Conservation (phyloP, 441 rosid species). For the Mallotus japonicus region DNA sequence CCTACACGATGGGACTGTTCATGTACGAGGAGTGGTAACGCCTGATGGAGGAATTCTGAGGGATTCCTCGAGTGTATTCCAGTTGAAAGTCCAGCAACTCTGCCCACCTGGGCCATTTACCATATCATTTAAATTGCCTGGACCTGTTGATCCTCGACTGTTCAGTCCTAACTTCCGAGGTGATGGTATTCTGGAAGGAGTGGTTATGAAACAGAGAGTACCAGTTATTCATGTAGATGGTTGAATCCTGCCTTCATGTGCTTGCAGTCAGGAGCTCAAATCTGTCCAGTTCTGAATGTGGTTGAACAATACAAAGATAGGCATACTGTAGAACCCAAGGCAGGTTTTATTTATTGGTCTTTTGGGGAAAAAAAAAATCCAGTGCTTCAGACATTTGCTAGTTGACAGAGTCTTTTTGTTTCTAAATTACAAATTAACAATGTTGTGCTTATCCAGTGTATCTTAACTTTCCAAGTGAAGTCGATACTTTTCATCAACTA, state of each 20-base stretch:
- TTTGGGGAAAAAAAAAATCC: too few relatives aligned
- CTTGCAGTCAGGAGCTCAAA: neutral
- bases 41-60: constrained; percentile 34
- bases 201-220: constrained; percentile 44
- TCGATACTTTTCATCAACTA: too few relatives aligned
- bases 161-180: constrained; percentile 41
- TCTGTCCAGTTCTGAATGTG: neutral
- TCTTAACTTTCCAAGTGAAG: too few relatives aligned
- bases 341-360: neutral
- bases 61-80: constrained; percentile 32
- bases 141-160: constrained; percentile 83
- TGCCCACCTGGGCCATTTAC: constrained; percentile 65
- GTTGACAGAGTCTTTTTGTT: neutral
- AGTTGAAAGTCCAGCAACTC: constrained; percentile 57
- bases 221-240: constrained; percentile 24
- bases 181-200: constrained; percentile 77
- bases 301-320: neutral
- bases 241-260: constrained; percentile 6
- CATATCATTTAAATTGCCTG: constrained; percentile 65
- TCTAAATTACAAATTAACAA: too few relatives aligned
- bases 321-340: neutral
- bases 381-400: too few relatives aligned
- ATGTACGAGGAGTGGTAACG: constrained; percentile 49
- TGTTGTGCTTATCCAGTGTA: too few relatives aligned
- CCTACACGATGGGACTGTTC: constrained; percentile 52